Base-by-base conservation (phyloP, 495 filamentous ascomycete genomes). In the Penicillium antarcticum region DNA sequence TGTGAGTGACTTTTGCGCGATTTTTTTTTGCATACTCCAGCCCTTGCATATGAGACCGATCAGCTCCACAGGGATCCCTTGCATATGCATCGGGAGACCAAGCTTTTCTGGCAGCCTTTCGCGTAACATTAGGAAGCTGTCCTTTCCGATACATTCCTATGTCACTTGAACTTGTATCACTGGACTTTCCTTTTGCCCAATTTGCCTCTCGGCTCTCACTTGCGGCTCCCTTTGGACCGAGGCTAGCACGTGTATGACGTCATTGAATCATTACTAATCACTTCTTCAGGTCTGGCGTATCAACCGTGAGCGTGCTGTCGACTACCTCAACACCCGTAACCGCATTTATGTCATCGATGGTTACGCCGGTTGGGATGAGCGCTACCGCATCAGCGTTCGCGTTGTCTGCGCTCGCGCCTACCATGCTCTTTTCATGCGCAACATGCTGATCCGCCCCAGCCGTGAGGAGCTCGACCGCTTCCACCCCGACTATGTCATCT, bases 341-440 rank as follows among this genome's bases (percentile, higher is more conserved):
- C 89, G 94, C 63, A 98, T 98, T 76, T 98, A 98, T 73, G 94
- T 98, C 52, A 77, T 98, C 53, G 94, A 98, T 75, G 94, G 94
- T 54, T 98, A 85, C 69, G 94, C 94, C 53, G 94, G 94, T 61
- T 98, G 94, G 94, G 94, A 98, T 61, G 87, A 95, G 81, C 91
- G 92, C 66, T 98, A 98, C 81, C 82, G 91, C 52, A 97, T 98
- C 78, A 88, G 85, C 62, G 94, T 98, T 64, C 95, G 94, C 58
- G 92, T 98, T 54, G 90, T 98, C 68, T 98, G 94, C 76, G 94
- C 94, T 55, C 89, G 94, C 69, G 94, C 94, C 73, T 98, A 98
- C 81, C 94, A 98, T 81, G 94, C 94, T 56, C 83, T 98, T 52
- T 98, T 98, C 88, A 98, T 98, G 94, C 89, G 95, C 62, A 98